Evolutionary conservation across 495 filamentous ascomycete genomes (phyloP).

Genomic region (Aspergillus ellipticus): DNA sequence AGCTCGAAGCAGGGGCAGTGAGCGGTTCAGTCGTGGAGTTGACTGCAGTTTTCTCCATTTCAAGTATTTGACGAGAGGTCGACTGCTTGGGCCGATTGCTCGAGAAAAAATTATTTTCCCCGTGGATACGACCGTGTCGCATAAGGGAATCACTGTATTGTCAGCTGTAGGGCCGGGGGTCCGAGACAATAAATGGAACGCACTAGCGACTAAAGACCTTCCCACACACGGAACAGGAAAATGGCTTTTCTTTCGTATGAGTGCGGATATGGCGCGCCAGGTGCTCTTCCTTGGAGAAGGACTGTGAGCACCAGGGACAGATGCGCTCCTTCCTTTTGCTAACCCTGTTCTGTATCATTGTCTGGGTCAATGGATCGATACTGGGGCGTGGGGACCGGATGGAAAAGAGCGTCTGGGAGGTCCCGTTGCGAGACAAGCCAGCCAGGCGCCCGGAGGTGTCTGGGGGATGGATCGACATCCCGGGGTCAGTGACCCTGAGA

Average conservation of each 20-base stretch:
- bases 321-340: slow-evolving; percentile 10
- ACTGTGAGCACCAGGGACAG: slow-evolving; percentile 23
- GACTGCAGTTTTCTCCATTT: background rate
- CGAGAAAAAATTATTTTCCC: background rate
- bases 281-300: slow-evolving; percentile 30
- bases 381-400: too few species aligned
- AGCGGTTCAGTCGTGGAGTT: background rate
- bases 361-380: too few species aligned
- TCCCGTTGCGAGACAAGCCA: too few species aligned
- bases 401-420: too few species aligned
- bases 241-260: slow-evolving; percentile 35
- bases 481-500: too few species aligned
- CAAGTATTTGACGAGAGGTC: background rate
- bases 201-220: slow-evolving; percentile 27
- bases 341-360: background rate
- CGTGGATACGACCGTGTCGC: slow-evolving; percentile 11
- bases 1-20: slow-evolving; percentile 2
- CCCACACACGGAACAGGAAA: slow-evolving; percentile 23
- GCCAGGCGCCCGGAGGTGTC: too few species aligned
- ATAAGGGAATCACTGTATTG: slow-evolving; percentile 19
- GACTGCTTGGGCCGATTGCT: background rate
- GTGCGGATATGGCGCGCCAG: slow-evolving; percentile 29
- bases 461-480: too few species aligned
- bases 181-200: background rate
- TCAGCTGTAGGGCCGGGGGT: background rate